Base-by-base conservation (phyloP, 768 basidiomycete species). In the Tylopilus plumbeoviolaceoides region DNA sequence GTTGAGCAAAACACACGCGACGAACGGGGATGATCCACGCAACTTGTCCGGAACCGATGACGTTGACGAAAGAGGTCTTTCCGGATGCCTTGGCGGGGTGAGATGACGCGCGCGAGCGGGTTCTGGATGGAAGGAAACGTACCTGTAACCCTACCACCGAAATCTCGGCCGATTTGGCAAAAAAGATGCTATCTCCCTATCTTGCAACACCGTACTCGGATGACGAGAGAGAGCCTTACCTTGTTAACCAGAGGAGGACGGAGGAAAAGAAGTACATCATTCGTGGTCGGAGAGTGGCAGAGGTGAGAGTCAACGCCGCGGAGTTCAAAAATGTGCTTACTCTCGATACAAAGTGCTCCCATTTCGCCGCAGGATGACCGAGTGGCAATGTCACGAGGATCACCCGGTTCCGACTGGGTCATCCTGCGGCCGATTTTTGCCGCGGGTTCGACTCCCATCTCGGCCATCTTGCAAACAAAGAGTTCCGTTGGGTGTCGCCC, bases 11-110 rank as follows among this genome's bases (percentile, higher is more conserved):
- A 23, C 23, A 23, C 23, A 23, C 23, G 5, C 23, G 23, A 23
- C 23, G 23, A 23, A 23, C 23, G 5, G 23, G 23, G 23, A 23
- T 5, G 23, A 23, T 23, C 5, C 23, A 53, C 55, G 50, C 50
- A 48, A 62, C 88, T 74, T 89, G 88, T 59, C 87, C 88, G n/a
- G 84, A 88, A 5, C 87, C 87, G 20, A 97, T 82, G 11, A 95
- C 89, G 65, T 95, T 93, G 27, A 95, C 91, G 48, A 97, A 90
- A 10, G 91, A 93, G 4, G 94, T 95, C 75, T 97, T 95, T 42
- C 94, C 94, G 3, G 91, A 94, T 4, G 93, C 91, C 91, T 95
- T 30, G 28, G 28, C 7, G 7, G 10, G 7, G 28, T 30, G 28
- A 30, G 28, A 30, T 23, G 23, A 23, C 23, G 23, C 23, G 23